Evolutionary conservation across 108 stramenopile species (phyloP), one percentile per base, ranked within the genome.

Genomic region (Cyclotella baltica): DNA sequence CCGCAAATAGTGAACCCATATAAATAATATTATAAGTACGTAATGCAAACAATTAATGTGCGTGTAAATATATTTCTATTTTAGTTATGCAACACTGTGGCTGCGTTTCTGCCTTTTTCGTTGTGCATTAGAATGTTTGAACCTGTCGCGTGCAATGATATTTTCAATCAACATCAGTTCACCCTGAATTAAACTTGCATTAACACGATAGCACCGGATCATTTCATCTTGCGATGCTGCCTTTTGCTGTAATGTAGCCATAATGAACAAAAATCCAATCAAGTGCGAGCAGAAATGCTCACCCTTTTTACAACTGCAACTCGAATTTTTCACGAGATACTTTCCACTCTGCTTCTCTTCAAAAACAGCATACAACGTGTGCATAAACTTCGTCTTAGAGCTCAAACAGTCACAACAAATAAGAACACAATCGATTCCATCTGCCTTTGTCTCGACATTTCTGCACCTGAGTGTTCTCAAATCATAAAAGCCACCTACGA

Each of bases 321-420:
- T 55, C 19, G 53, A 55, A 25, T 23, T 8, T 10, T n/a, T 55
- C 13, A n/a, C 22, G 9, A 55, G 8, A 25, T 55, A 55, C 53
- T 55, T 55, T 23, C 70, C 70, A 57, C 28, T 34, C 19, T 8
- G 22, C 19, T 27, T 59, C 15, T 71, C 57, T 27, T 71, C 70
- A 58, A 71, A 71, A 29, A 71, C 70, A 57, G 57, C 56, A 47
- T 71, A 58, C 4, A 71, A 33, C 13, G 34, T 57, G 34, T 71
- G 70, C 30, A 71, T 59, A 2, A 58, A 6, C 30, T n/a, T 58
- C 11, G 56, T 38, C 35, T 71, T 59, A 13, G 68, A 69, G 33
- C 68, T 69, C 3, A 69, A 15, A 53, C 68, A 69, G 8, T 50
- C 50, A 25, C 50, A 50, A 11, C 50, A 31, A 33, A 69, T 34